Conservation (phyloP, 148 eudicot species). For the Persicaria tinctoria region DNA sequence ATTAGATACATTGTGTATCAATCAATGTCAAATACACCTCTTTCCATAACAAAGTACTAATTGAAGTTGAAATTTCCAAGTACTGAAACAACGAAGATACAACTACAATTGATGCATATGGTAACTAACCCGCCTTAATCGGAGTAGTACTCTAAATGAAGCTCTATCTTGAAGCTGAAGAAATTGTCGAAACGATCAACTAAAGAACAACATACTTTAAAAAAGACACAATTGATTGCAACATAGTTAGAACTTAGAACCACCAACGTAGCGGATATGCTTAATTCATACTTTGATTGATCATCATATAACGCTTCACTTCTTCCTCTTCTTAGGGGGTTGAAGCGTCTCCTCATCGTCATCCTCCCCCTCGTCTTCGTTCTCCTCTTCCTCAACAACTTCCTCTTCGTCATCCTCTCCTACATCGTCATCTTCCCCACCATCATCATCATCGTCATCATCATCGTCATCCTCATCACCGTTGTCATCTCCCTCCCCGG, state of each 20-base stretch:
- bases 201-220: not conserved
- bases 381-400: conserved; percentile 5
- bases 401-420: not conserved
- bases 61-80: not conserved
- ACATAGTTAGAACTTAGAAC: conserved; percentile 8
- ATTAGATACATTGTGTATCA: no score
- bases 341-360: conserved; percentile 6
- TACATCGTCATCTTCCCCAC: not conserved
- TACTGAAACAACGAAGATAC: not conserved
- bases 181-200: not conserved
- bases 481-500: not conserved
- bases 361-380: conserved; percentile 7
- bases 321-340: conserved; percentile 10
- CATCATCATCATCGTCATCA: not conserved
- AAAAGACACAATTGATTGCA: not conserved
- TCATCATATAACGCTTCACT: not conserved
- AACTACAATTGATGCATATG: not conserved
- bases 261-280: not conserved
- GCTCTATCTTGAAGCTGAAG: not conserved
- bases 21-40: not conserved
- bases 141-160: conserved; percentile 4
- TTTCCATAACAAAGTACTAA: not conserved
- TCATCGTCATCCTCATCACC: not conserved
- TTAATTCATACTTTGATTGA: not conserved
- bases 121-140: conserved; percentile 2